These are phyloP conservation scores for Clonostachys solani DNA, from an alignment of 2,329 filamentous ascomycete species.

Conservation along the genomic window DNA sequence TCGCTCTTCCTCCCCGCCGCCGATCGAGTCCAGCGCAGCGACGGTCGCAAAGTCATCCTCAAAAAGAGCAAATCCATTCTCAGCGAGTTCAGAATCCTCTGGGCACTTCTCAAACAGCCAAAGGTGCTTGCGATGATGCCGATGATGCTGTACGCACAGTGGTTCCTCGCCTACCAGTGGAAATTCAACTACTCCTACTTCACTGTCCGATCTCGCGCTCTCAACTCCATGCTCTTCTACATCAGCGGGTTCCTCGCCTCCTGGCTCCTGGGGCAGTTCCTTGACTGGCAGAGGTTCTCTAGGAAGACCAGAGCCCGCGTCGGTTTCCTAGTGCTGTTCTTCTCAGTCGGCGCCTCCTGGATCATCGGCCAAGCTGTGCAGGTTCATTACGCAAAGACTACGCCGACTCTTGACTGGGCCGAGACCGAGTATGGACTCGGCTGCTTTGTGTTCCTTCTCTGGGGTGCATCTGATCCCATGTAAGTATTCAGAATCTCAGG, in stretches of 20 bases:
- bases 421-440: constrained; percentile 12
- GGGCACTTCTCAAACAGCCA: constrained; percentile 2
- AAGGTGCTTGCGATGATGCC: constrained; percentile 1
- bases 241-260: constrained; percentile 15
- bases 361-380: constrained; percentile 20
- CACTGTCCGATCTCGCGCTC: constrained; percentile 9
- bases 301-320: constrained; percentile 11
- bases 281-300: constrained; percentile 13
- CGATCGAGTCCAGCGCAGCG: constrained; percentile 7
- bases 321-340: constrained; percentile 14
- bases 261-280: constrained; percentile 14
- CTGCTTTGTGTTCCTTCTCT: constrained; percentile 1
- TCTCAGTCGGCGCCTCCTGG: constrained; percentile 17
- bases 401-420: constrained; percentile 18
- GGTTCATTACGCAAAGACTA: constrained; percentile 12
- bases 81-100: constrained; percentile 6
- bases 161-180: constrained; percentile 7
- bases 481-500: background rate
- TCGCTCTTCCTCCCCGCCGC: constrained; percentile 6
- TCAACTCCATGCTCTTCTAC: constrained; percentile 13
- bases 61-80: constrained; percentile 3
- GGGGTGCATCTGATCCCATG: background rate
- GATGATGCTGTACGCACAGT: constrained; percentile 1
- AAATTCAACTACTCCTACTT: constrained; percentile 13
- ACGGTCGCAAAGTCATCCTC: constrained; percentile 4